Evolutionary conservation across 108 stramenopile genomes (phyloP).

Genomic region (Conticribra guillardii): DNA sequence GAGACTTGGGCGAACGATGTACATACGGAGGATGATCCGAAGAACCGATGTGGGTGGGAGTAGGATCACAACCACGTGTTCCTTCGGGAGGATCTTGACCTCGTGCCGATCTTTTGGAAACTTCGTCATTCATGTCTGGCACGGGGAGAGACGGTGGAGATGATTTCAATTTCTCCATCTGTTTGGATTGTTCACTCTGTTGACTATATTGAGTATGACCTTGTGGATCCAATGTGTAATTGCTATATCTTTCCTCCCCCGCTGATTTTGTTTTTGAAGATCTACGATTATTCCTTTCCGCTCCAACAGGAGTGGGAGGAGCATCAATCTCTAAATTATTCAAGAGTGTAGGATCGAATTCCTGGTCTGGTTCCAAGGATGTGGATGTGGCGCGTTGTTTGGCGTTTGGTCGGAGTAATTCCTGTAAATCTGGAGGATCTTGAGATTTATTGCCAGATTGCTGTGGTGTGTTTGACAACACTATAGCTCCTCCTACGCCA

Average conservation of each 20-base stretch:
- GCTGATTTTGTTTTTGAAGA: neutral
- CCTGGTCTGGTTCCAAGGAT: neutral
- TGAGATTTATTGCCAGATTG: too few relatives aligned
- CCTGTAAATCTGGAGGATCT: neutral
- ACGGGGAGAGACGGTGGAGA: neutral
- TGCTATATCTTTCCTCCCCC: neutral
- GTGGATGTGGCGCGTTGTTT: neutral
- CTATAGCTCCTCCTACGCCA: neutral
- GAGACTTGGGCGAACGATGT: neutral
- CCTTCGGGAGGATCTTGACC: neutral
- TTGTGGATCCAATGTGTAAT: neutral
- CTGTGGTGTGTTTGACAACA: neutral
- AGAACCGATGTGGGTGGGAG: neutral
- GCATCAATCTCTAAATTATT: neutral
- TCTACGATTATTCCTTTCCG: neutral
- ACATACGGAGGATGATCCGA: neutral
- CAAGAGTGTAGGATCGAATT: neutral
- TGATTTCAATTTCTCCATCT: neutral
- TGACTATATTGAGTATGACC: neutral
- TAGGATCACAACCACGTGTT: neutral
- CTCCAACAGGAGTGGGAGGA: neutral
- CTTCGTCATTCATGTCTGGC: too few relatives aligned
- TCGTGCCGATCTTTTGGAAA: neutral
- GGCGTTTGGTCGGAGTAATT: neutral
- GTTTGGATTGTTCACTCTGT: too few relatives aligned